Base-by-base conservation (phyloP, 2,329 filamentous ascomycete genomes). In the Neophaeococcomyces aloes region DNA sequence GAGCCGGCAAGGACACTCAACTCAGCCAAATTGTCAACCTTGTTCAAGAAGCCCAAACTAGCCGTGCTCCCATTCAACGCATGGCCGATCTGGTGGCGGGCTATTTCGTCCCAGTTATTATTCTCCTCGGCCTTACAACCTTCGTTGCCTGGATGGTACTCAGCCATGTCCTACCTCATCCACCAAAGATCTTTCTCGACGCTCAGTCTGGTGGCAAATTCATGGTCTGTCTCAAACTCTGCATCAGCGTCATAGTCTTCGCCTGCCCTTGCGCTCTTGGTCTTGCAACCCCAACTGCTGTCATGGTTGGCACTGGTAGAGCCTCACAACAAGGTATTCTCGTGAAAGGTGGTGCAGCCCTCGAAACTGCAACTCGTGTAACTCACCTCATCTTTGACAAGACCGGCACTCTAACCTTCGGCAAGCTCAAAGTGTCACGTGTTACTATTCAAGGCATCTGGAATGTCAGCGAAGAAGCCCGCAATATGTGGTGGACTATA, bases 291-390 rank as follows among this genome's bases (percentile, higher is more conserved):
- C 91, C 91, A 2, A 98, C 91, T 0, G 91, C 91, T 2, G 88
- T 98, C 60, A 96, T 98, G 91, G 91, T 98, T 23, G 91, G 91
- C 33, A 96, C 91, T n/a, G 91, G 91, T 47, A 80, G 95, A 25
- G 91, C 91, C 39, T 91, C 91, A 2, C 85, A 95, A 63, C 83
- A 94, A 55, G 91, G 91, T 18, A 98, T 98, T 54, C 71, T 98
- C n/a, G 87, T 96, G 61, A 98, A 98, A 66, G 89, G 91, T 43
- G 91, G 91, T 44, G 88, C 86, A 31, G 87, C 88, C 23, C 70
- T 98, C 3, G 89, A 98, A 67, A 86, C 78, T 3, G 84, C 87
- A 0, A 96, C 87, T 7, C 89, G 86, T 62, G 76, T 96, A 53
- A 93, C 81, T 1, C 83, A 94, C 54, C 76, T 96, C 15, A 83